phyloP scores from a whole-genome alignment of 2,329 filamentous ascomycete species.

The Fusarium sp. region DNA sequence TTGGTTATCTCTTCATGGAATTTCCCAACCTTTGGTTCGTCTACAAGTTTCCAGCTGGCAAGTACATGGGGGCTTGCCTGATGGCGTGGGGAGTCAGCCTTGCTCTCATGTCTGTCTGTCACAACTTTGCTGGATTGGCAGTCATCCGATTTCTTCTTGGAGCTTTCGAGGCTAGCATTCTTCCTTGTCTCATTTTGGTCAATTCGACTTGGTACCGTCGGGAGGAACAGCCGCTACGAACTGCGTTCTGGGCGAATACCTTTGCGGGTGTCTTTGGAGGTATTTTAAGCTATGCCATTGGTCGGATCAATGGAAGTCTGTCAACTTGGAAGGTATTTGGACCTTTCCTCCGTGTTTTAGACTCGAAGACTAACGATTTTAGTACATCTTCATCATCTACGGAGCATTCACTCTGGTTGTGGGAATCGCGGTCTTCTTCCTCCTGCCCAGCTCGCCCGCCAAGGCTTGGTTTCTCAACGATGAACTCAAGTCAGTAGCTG shows the following conservation, averaged over 20 bases:
- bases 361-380: too few relatives aligned
- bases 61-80: constrained; percentile 29
- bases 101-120: constrained; percentile 36
- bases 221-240: constrained; percentile 44
- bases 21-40: constrained; percentile 53
- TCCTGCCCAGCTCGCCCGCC: background rate
- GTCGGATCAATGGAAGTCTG: constrained; percentile 36
- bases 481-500: constrained; percentile 9
- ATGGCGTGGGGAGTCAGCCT: constrained; percentile 31
- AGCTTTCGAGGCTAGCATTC: constrained; percentile 41
- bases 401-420: constrained; percentile 7
- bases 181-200: constrained; percentile 39
- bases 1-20: constrained; percentile 60
- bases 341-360: too few relatives aligned
- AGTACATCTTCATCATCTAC: constrained; percentile 39
- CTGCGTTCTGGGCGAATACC: constrained; percentile 46
- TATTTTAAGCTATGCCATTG: constrained; percentile 44
- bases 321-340: constrained; percentile 19
- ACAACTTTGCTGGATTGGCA: constrained; percentile 39
- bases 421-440: background rate
- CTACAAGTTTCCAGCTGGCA: constrained; percentile 17
- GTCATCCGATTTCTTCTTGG: constrained; percentile 44
- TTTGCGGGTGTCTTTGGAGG: constrained; percentile 46
- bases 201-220: constrained; percentile 47
- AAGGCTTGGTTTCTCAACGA: background rate